Evolutionary conservation across 306 rosid genomes (phyloP).

Genomic region (Aeschynomene evenia): DNA sequence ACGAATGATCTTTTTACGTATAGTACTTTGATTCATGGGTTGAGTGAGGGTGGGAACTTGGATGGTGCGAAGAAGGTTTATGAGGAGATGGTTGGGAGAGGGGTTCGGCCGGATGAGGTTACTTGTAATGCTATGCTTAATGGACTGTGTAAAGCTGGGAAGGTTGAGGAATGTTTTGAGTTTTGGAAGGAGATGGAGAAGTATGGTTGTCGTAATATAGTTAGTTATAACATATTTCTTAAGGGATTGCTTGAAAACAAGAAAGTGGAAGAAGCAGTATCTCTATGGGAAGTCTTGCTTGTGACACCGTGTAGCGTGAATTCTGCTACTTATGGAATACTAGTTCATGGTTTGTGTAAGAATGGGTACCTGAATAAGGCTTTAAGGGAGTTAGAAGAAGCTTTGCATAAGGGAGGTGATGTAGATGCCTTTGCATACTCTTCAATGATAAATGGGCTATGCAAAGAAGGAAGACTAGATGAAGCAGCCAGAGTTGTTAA

Average conservation of each 20-base stretch:
- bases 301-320: conserved; percentile 46
- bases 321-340: conserved; percentile 61
- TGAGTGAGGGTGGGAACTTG: conserved; percentile 63
- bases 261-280: conserved; percentile 48
- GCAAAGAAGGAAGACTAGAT: conserved; percentile 70
- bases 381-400: conserved; percentile 56
- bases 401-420: conserved; percentile 43
- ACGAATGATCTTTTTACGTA: conserved; percentile 56
- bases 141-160: conserved; percentile 59
- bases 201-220: conserved; percentile 48
- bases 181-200: conserved; percentile 63
- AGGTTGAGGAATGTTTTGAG: conserved; percentile 40
- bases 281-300: conserved; percentile 51
- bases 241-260: conserved; percentile 67
- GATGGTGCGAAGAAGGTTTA: conserved; percentile 64
- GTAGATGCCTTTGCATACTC: conserved; percentile 72
- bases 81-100: conserved; percentile 54
- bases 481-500: conserved; percentile 52
- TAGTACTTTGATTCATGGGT: conserved; percentile 76
- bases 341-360: conserved; percentile 77
- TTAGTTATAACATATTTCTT: conserved; percentile 69
- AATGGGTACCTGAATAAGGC: conserved; percentile 73
- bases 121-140: conserved; percentile 68
- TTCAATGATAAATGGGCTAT: conserved; percentile 56
- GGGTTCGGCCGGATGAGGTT: conserved; percentile 59